Conservation (phyloP, 2,329 filamentous ascomycete genomes). For the Beauveria caledonica region DNA sequence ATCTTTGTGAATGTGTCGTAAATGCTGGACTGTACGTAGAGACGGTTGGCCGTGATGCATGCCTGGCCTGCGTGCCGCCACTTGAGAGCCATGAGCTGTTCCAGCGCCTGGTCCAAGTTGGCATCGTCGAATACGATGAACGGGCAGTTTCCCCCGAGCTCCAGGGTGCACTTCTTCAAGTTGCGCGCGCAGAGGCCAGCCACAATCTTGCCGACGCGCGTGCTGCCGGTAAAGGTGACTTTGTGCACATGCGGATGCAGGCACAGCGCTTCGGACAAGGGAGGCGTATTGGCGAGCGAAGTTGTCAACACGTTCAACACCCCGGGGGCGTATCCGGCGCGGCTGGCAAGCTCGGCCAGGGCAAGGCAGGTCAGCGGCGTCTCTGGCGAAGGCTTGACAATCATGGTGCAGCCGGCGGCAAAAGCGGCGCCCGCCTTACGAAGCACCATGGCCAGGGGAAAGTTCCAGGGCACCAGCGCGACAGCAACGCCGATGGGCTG, state of each 20-base stretch:
- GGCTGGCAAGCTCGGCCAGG: slow-evolving; percentile 56
- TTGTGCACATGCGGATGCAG: slow-evolving; percentile 44
- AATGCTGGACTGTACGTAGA: slow-evolving; percentile 52
- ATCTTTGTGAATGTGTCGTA: slow-evolving; percentile 52
- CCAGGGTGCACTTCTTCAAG: slow-evolving; percentile 59
- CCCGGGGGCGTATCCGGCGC: slow-evolving; percentile 68
- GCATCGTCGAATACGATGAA: slow-evolving; percentile 61
- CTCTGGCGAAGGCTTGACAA: slow-evolving; percentile 64
- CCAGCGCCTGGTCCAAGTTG: slow-evolving; percentile 57
- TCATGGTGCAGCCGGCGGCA: slow-evolving; percentile 68
- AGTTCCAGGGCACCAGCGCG: slow-evolving; percentile 45
- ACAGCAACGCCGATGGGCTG: slow-evolving; percentile 29
- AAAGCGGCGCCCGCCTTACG: slow-evolving; percentile 45
- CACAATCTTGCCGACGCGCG: slow-evolving; percentile 59
- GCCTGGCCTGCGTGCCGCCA: slow-evolving; percentile 68
- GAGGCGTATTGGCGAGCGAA: slow-evolving; percentile 34
- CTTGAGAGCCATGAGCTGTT: slow-evolving; percentile 54
- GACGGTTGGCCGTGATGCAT: slow-evolving; percentile 56
- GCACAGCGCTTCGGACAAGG: slow-evolving; percentile 38
- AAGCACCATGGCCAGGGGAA: slow-evolving; percentile 44
- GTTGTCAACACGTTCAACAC: slow-evolving; percentile 50
- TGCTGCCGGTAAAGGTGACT: slow-evolving; percentile 71
- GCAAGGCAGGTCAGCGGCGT: slow-evolving; percentile 67
- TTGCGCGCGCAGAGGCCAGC: slow-evolving; percentile 51
- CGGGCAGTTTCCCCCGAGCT: slow-evolving; percentile 62